Conservation (phyloP, 2,329 filamentous ascomycete genomes). For the Pseudocercospora fijiensis region DNA sequence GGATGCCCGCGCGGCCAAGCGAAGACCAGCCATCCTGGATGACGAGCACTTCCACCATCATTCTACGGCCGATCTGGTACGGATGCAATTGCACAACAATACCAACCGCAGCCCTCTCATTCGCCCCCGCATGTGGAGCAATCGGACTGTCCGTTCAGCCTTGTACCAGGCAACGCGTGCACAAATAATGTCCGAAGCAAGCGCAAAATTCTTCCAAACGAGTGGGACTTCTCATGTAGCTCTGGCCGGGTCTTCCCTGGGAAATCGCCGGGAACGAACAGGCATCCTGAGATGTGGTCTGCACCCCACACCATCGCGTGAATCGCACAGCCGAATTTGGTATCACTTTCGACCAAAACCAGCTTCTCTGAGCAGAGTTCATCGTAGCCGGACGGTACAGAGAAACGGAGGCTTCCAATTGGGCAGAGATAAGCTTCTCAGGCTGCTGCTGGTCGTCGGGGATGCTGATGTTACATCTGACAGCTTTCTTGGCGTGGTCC, state of each 20-base stretch:
- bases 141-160: constrained; percentile 1
- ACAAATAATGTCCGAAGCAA: not conserved
- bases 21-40: constrained; percentile 2
- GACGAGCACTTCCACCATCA: not conserved
- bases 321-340: not conserved
- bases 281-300: not conserved
- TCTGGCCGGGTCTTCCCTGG: not conserved
- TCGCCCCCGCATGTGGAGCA: not conserved
- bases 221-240: not conserved
- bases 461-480: not conserved
- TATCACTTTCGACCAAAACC: not conserved
- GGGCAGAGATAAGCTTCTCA: constrained; percentile 5
- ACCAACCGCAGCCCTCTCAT: not conserved
- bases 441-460: constrained; percentile 1
- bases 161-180: not conserved
- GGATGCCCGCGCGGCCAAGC: not conserved
- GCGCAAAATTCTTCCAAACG: not conserved
- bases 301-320: not conserved
- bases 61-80: not conserved
- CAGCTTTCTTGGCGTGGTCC: not conserved
- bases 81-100: too few relatives aligned
- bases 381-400: not conserved
- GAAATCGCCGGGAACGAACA: not conserved
- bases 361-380: not conserved
- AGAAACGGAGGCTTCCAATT: not conserved